These are phyloP conservation scores for Candida sanyaensis DNA, from an alignment of 1,139 yeast species.

Conservation along the genomic window DNA sequence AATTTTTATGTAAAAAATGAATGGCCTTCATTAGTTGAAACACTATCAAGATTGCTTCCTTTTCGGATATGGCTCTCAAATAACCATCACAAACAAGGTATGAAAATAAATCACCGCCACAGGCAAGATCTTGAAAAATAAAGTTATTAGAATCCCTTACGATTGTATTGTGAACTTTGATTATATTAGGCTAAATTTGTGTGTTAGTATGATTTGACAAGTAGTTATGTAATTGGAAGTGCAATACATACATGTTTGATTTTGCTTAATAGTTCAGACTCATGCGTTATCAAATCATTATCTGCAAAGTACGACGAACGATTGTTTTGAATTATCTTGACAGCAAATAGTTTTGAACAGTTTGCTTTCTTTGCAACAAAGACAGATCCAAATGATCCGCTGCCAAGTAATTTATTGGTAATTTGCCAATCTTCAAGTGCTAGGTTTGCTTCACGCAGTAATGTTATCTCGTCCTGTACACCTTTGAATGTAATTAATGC, in stretches of 20 bases:
- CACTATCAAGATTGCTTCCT: constrained; percentile 53
- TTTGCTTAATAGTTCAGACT: constrained; percentile 40
- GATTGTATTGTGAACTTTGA: constrained; percentile 43
- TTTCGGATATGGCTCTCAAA: constrained; percentile 48
- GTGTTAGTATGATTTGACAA: constrained; percentile 17
- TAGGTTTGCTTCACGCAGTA: not conserved
- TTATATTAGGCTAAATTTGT: constrained; percentile 40
- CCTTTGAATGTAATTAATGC: constrained; percentile 19
- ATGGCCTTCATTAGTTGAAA: constrained; percentile 59
- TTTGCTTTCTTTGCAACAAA: constrained; percentile 25
- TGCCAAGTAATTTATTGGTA: constrained; percentile 47
- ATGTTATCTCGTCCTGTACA: not conserved
- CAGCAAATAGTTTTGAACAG: constrained; percentile 43
- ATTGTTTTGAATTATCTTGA: constrained; percentile 42
- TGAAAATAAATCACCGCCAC: constrained; percentile 70
- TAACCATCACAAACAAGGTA: constrained; percentile 49
- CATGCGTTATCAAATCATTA: constrained; percentile 20
- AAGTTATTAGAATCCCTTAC: constrained; percentile 37
- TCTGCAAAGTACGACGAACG: constrained; percentile 20
- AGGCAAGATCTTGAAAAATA: constrained; percentile 52
- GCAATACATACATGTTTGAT: constrained; percentile 42
- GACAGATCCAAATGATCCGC: constrained; percentile 64
- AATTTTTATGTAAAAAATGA: constrained; percentile 46
- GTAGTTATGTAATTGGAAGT: not conserved
- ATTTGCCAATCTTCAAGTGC: constrained; percentile 39